These are phyloP conservation scores for Mariannaea elegans DNA, from an alignment of 2,329 filamentous ascomycete genomes.

Conservation along the genomic window DNA sequence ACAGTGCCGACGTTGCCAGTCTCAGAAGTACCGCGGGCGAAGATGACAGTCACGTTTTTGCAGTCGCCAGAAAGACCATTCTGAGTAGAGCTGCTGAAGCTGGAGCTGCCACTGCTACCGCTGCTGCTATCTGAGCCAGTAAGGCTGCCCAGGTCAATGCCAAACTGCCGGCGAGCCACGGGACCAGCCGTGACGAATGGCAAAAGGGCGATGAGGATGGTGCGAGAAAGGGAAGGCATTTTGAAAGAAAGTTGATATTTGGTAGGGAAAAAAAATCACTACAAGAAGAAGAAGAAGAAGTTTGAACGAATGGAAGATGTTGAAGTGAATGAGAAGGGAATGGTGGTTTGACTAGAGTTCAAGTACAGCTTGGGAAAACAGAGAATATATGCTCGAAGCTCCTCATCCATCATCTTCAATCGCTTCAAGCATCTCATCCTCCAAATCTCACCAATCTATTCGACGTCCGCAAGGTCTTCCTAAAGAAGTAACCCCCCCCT, in stretches of 20 bases:
- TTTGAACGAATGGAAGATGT: conserved; percentile 20
- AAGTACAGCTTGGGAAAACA: not conserved
- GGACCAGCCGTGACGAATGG: conserved; percentile 36
- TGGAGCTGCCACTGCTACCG: not conserved
- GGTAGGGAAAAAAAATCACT: too few species aligned
- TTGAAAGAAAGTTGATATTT: conserved; percentile 10
- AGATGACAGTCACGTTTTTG: conserved; percentile 59
- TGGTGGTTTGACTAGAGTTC: not conserved
- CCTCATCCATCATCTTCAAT: not conserved
- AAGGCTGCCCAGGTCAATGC: conserved; percentile 7
- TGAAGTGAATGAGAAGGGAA: conserved; percentile 21
- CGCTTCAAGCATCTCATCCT: not conserved
- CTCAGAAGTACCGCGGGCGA: conserved; percentile 65
- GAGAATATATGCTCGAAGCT: conserved; percentile 10
- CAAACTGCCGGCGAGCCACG: conserved; percentile 27
- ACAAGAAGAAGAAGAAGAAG: conserved; percentile 10
- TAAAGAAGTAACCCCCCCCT: conserved; percentile 5
- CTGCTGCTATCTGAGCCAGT: not conserved
- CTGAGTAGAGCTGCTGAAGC: conserved; percentile 30
- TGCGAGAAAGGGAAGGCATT: conserved; percentile 31
- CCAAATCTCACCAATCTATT: not conserved
- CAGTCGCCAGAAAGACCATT: conserved; percentile 37
- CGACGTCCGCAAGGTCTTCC: conserved; percentile 16
- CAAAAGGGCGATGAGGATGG: conserved; percentile 33
- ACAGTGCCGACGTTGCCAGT: conserved; percentile 59